Conservation (phyloP, 495 filamentous ascomycete species). For the Trichoderma parareesei region DNA sequence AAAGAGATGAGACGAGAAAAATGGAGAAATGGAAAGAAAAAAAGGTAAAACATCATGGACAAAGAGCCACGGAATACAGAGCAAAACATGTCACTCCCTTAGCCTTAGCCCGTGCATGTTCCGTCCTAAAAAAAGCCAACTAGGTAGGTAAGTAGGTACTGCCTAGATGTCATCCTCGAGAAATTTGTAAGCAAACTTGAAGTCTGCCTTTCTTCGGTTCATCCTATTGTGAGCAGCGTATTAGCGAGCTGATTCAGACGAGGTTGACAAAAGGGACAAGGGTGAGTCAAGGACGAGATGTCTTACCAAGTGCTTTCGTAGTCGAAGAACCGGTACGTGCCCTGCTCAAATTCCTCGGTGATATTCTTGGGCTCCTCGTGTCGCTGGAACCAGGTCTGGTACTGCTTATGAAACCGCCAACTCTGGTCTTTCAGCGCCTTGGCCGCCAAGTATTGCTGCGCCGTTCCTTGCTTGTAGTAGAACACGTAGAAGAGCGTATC, state of each 20-base stretch:
- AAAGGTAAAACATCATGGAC: background rate
- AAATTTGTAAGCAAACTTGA: slow-evolving; percentile 97
- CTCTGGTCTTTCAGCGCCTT: slow-evolving; percentile 94
- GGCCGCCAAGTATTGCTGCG: slow-evolving; percentile 93
- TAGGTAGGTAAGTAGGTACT: background rate
- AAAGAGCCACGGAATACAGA: background rate
- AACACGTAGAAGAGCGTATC: slow-evolving; percentile 99
- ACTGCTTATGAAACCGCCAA: slow-evolving; percentile 98
- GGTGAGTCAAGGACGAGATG: slow-evolving; percentile 14
- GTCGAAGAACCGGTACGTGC: slow-evolving; percentile 97
- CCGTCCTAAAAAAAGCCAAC: background rate
- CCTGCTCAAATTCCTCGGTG: slow-evolving; percentile 96
- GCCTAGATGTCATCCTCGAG: slow-evolving; percentile 63
- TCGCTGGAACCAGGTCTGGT: slow-evolving; percentile 98
- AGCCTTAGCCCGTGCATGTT: background rate
- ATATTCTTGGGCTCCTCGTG: slow-evolving; percentile 98
- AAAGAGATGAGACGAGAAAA: too few species aligned
- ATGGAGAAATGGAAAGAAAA: background rate
- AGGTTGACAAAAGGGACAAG: background rate
- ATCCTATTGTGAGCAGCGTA: slow-evolving; percentile 55
- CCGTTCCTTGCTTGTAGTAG: slow-evolving; percentile 94
- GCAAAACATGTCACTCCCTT: background rate
- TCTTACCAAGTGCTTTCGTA: slow-evolving; percentile 98
- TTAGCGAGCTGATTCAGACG: slow-evolving; percentile 15
- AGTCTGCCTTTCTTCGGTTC: slow-evolving; percentile 97